Base-by-base conservation (phyloP, 306 rosid species). In the Rosa persica region DNA sequence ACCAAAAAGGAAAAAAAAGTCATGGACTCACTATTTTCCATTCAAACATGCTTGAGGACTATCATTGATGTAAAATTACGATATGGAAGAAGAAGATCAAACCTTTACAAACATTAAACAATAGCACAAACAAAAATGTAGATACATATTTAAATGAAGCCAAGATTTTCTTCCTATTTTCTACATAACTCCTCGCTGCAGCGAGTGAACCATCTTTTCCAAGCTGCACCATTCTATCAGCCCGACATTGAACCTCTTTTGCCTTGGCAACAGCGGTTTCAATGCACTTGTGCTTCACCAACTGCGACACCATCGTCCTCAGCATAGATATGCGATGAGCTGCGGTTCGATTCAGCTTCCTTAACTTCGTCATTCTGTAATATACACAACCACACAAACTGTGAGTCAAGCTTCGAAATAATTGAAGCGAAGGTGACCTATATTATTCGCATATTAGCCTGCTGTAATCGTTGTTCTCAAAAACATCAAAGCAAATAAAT, bases 251-350 rank as follows among this genome's bases (percentile, higher is more conserved):
- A 17, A 95, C 6, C 88, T 95, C 99, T 73, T 95, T 95, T 15
- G 98, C 99, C 98, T 95, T 95, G 78, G 97, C 86, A 75, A 93
- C 86, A 67, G 98, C 93, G 79, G 99, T 95, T 92, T 95, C 99
- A 11, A 95, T 91, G 17, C 99, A 96, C 83, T 95, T 94, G 58
- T 95, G 97, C 90, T 90, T 95, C 81, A 95, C 98, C 86, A 95
- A 73, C 84, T 95, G 98, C 43, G 99, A 95, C 5, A 95, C 98
- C 99, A 95, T 91, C 39, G 97, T 95, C 86, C 96, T 92, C 67
- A 95, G 90, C 99, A 95, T 88, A 78, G 98, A 88, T 80, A 93
- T 81, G 12, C 99, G 92, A 69, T 95, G 98, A 60, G 80, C 93
- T 4, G 91, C 76, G 5, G 88, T 88, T 71, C 99, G 90, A 79